phyloP scores from a whole-genome alignment of 2,329 filamentous ascomycete species.

The Cryphonectria naterciae region DNA sequence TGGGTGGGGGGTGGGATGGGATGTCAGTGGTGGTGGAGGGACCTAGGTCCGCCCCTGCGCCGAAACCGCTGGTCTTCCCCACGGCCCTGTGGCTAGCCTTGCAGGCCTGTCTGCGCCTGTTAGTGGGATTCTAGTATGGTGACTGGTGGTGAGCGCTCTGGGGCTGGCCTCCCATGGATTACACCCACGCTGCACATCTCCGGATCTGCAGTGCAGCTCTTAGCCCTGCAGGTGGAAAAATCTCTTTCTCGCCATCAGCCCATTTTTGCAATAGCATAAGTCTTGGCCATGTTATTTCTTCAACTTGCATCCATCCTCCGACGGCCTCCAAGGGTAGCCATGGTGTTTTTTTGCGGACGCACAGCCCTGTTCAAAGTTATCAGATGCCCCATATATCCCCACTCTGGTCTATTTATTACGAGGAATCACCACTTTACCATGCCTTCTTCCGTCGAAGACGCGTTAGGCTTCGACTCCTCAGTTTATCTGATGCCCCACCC shows the following conservation, averaged over 20 bases:
- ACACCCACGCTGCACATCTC: slow-evolving; percentile 1
- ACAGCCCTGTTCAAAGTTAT: slow-evolving; percentile 29
- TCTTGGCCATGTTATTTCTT: background rate
- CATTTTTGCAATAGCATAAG: background rate
- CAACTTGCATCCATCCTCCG: slow-evolving; percentile 12
- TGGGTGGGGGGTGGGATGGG: background rate
- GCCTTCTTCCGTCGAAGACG: background rate
- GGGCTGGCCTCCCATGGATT: background rate
- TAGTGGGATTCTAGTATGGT: no score
- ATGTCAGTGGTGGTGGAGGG: slow-evolving; percentile 2
- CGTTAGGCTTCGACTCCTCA: background rate
- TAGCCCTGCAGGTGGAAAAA: slow-evolving; percentile 8
- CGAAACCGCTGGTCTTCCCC: slow-evolving; percentile 1
- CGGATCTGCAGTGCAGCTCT: background rate
- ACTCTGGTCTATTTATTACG: slow-evolving; percentile 13
- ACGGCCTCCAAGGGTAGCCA: slow-evolving; percentile 9
- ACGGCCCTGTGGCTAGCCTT: background rate
- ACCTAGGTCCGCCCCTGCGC: slow-evolving; percentile 7
- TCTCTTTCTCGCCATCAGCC: slow-evolving; percentile 8
- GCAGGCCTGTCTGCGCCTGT: background rate
- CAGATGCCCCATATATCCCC: slow-evolving; percentile 27
- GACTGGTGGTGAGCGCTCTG: background rate
- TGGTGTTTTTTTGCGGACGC: slow-evolving; percentile 5
- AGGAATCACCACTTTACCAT: background rate
- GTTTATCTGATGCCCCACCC: slow-evolving; percentile 24